A percentile compares a stretch with the other conserved stretches of the same genome.
These are phyloP conservation scores for Nigrospora osmanthi DNA, from an alignment of 2,329 filamentous ascomycete genomes.

Conservation along the genomic window DNA sequence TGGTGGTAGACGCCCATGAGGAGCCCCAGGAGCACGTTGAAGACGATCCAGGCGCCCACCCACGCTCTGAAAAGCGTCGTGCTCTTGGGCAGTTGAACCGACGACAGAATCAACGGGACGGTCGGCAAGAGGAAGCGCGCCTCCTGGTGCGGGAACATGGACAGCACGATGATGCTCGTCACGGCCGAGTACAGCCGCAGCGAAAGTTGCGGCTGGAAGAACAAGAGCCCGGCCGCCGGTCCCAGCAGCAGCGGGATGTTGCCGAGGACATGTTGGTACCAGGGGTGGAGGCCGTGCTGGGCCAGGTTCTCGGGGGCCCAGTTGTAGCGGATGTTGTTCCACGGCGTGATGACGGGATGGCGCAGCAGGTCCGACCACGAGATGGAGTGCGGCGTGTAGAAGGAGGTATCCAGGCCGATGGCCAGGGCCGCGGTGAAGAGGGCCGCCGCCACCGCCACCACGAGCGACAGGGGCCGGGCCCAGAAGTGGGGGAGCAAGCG, in stretches of 20 bases:
- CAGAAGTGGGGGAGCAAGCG: conserved; percentile 79
- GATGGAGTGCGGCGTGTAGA: conserved; percentile 61
- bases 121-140: conserved; percentile 71
- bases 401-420: conserved; percentile 75
- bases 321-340: conserved; percentile 76
- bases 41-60: conserved; percentile 57
- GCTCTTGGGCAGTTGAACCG: conserved; percentile 56
- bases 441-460: conserved; percentile 57
- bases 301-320: conserved; percentile 62
- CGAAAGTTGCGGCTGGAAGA: conserved; percentile 48
- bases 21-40: conserved; percentile 60
- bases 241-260: conserved; percentile 68
- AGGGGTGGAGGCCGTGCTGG: conserved; percentile 68
- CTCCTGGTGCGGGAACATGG: conserved; percentile 72
- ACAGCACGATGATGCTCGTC: conserved; percentile 62
- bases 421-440: conserved; percentile 63
- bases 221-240: conserved; percentile 56
- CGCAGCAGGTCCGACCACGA: conserved; percentile 56
- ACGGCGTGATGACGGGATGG: conserved; percentile 63
- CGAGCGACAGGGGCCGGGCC: conserved; percentile 55
- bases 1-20: conserved; percentile 81
- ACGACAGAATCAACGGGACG: conserved; percentile 69
- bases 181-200: conserved; percentile 65
- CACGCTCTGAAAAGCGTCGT: conserved; percentile 42
- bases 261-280: conserved; percentile 66